Conservation (phyloP, 495 filamentous ascomycete genomes). For the Penicillium alfredii region DNA sequence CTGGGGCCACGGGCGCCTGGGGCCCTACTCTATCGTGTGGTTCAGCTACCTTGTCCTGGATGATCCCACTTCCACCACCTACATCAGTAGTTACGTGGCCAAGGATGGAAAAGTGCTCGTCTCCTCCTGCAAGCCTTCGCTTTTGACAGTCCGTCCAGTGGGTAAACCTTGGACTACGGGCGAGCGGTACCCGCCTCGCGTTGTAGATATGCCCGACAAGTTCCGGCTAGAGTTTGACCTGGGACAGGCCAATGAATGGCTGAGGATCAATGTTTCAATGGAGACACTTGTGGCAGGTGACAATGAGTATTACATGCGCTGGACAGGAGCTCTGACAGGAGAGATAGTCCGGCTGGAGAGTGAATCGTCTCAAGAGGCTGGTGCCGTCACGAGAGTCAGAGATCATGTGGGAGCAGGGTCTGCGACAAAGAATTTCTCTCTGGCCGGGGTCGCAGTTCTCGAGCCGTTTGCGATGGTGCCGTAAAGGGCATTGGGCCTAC, state of each 20-base stretch:
- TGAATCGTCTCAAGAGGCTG: neutral
- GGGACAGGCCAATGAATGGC: neutral
- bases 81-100: conserved; percentile 29
- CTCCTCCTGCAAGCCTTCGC: conserved; percentile 12
- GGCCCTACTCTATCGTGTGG: conserved; percentile 37
- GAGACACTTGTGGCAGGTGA: conserved; percentile 11
- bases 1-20: conserved; percentile 39
- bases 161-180: conserved; percentile 9
- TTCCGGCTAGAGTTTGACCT: conserved; percentile 15
- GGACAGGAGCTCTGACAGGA: conserved; percentile 21
- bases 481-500: neutral
- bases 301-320: conserved; percentile 20
- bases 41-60: conserved; percentile 23
- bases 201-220: conserved; percentile 15
- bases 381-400: too few species aligned
- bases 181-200: conserved; percentile 16
- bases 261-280: conserved; percentile 19
- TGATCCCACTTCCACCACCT: conserved; percentile 15
- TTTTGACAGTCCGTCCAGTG: conserved; percentile 13
- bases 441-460: conserved; percentile 17
- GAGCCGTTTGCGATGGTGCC: conserved; percentile 20
- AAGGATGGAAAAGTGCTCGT: conserved; percentile 16
- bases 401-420: too few species aligned
- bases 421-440: neutral
- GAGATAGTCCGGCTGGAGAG: conserved; percentile 7